Evolutionary conservation across 768 basidiomycete genomes (phyloP).

Genomic region (Auriscalpium orientale): DNA sequence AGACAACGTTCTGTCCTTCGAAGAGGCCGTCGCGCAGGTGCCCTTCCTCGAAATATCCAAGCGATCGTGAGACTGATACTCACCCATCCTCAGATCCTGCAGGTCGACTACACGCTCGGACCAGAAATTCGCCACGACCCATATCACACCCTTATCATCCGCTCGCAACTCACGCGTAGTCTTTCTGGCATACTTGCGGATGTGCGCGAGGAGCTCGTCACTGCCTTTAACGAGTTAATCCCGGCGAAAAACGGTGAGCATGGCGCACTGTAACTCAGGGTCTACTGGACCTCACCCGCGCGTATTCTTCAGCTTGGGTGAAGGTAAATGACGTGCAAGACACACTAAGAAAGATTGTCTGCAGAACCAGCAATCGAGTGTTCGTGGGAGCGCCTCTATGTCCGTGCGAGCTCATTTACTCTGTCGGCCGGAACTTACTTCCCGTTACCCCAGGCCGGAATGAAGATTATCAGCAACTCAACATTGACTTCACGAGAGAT

Average conservation of each 20-base stretch:
- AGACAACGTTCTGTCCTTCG: neutral
- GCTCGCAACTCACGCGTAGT: constrained; percentile 1
- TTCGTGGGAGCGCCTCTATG: constrained; percentile 34
- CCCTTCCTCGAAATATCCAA: neutral
- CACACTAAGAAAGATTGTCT: constrained; percentile 16
- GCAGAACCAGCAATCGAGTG: constrained; percentile 33
- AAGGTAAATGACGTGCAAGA: neutral
- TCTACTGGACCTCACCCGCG: too few species aligned
- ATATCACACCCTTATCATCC: neutral
- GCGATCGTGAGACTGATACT: too few species aligned
- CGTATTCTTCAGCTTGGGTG: neutral
- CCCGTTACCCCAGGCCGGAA: constrained; percentile 25
- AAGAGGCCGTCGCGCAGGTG: neutral
- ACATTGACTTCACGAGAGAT: constrained; percentile 27
- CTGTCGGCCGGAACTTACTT: neutral
- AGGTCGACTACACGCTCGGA: neutral
- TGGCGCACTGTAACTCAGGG: too few species aligned
- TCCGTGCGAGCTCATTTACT: constrained; percentile 14
- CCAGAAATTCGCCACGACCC: neutral
- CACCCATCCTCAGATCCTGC: neutral
- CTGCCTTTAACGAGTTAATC: neutral
- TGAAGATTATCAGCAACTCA: constrained; percentile 28
- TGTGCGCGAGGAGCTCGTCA: neutral
- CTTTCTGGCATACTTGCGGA: neutral
- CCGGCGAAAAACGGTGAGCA: neutral